Evolutionary conservation across 441 rosid species (phyloP), one percentile per base, ranked within the genome.

Genomic region (Pelargonium myrrhifolium): DNA sequence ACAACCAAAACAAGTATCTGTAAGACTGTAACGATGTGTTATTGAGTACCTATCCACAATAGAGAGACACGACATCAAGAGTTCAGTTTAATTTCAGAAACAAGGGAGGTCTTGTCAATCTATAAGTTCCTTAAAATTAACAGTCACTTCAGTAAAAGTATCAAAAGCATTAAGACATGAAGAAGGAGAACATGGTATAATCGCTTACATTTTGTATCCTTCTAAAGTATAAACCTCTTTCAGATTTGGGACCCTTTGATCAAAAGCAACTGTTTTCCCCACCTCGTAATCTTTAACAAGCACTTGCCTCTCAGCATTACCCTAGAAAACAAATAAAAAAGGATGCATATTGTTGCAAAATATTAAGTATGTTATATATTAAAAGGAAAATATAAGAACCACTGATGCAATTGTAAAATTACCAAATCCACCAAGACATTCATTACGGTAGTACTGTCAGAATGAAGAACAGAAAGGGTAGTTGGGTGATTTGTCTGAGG

Each of bases 351-450:
- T 22, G 67, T 56, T 51, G 65, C 43, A 61, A 21, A 35, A 77
- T 22, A 53, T 21, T 58, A 49, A 65, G 26, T 37, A 14, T 18
- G 21, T 60, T 43, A 39, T 43, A n/a, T n/a, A n/a, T n/a, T 15
- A 58, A 60, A 60, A 45, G 40, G 39, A 49, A 24, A 58, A 60
- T 24, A 24, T 70, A 15, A 47, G 47, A 55, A 61, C 22, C 28
- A 15, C 68, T 53, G 47, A 67, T 43, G 61, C 71, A 49, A 47
- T 18, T 35, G 22, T 37, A 67, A 74, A 7, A 73, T 84, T 86
- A 95, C 99, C 97, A 86, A 67, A 75, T 95, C 99, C 76, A 95
- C 93, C 80, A 95, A 82, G 69, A 95, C 99, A 79, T 95, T 95
- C 43, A 87, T 67, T 63, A 95, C 89, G 8, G 95, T 89, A 72